Percentiles rank a stretch among this genome's conserved stretches.
phyloP scores from a whole-genome alignment of 2,329 filamentous ascomycete species.

The Fusarium miscanthi region DNA sequence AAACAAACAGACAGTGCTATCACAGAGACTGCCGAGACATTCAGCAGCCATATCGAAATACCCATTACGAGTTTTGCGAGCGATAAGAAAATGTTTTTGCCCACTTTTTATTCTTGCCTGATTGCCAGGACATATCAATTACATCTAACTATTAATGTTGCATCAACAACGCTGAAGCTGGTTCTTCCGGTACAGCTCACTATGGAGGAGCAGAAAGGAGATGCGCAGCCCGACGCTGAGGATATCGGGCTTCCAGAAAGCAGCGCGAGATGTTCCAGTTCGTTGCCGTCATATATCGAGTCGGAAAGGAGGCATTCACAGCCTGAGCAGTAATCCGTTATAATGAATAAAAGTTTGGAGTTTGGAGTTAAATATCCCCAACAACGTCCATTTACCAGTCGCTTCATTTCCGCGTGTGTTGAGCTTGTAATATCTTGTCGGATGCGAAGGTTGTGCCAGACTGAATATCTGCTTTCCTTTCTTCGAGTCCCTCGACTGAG shows the following conservation, averaged over 20 bases:
- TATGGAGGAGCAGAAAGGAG: background rate
- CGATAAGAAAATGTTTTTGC: slow-evolving; percentile 15
- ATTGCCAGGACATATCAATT: slow-evolving; percentile 15
- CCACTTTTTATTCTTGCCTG: slow-evolving; percentile 19
- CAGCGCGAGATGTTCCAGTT: background rate
- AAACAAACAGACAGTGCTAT: background rate
- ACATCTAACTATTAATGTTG: background rate
- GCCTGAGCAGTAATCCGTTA: background rate
- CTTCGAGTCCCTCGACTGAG: background rate
- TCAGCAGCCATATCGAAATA: slow-evolving; percentile 6
- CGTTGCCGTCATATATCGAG: slow-evolving; percentile 11
- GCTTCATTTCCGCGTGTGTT: no score
- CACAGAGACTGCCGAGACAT: background rate
- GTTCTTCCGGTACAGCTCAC: slow-evolving; percentile 5
- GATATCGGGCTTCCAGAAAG: background rate
- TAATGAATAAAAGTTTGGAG: background rate
- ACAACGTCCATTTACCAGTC: no score
- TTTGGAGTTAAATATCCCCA: background rate
- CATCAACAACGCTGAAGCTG: background rate
- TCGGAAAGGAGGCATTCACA: slow-evolving; percentile 12
- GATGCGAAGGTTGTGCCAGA: background rate
- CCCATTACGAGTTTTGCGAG: background rate
- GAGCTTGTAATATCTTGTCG: background rate
- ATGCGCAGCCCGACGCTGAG: background rate
- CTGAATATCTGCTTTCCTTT: no score